Conservation (phyloP, 73 alveolate genomes). For the Durusdinium trenchii region DNA sequence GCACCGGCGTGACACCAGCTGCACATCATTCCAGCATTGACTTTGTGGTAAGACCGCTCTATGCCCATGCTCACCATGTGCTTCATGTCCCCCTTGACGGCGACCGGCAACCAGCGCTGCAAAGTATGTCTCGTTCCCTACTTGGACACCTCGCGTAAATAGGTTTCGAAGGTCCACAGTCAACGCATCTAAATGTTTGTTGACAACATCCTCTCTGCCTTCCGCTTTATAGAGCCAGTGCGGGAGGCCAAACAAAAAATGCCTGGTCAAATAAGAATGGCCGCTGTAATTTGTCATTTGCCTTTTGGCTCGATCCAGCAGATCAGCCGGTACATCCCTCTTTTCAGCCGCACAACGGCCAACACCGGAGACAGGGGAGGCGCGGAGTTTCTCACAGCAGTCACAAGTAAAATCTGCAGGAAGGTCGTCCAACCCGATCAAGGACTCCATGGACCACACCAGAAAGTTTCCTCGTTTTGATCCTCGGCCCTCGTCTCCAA, state of each 20-base stretch:
- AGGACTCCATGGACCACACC: background rate
- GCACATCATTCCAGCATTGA: background rate
- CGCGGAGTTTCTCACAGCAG: background rate
- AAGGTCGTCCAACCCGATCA: background rate
- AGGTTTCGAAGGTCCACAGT: no score
- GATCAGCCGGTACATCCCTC: background rate
- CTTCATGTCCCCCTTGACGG: conserved; percentile 59
- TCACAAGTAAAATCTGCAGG: background rate
- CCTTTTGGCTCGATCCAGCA: background rate
- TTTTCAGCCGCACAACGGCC: background rate
- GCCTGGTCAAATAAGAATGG: conserved; percentile 20
- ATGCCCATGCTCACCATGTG: background rate
- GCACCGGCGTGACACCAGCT: conserved; percentile 1
- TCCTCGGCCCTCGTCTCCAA: conserved; percentile 47
- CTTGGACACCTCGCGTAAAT: no score
- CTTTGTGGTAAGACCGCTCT: background rate
- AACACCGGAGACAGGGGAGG: background rate
- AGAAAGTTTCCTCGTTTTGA: conserved; percentile 47
- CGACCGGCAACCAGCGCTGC: background rate
- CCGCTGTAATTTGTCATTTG: background rate
- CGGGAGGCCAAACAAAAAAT: conserved; percentile 5
- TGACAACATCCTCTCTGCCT: no score
- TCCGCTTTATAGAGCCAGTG: conserved; percentile 33
- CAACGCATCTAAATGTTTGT: no score
- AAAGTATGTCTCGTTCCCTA: no score